phyloP scores from a whole-genome alignment of 345 rosid species.

The Turritis glabra region DNA sequence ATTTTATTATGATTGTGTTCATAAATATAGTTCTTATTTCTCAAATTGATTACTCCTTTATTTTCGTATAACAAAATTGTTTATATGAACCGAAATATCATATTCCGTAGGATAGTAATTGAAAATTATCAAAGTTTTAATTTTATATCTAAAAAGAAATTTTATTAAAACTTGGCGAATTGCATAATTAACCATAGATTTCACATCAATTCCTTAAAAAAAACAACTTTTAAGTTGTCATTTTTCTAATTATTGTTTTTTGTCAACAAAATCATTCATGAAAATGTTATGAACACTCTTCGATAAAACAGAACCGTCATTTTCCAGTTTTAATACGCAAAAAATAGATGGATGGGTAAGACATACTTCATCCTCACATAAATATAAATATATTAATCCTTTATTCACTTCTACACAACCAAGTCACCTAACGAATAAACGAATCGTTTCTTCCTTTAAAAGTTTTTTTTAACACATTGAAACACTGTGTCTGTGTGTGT shows the following conservation, averaged over 20 bases:
- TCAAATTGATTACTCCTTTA: not conserved
- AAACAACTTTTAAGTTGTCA: not conserved
- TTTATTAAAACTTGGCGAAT: not conserved
- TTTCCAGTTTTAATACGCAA: not conserved
- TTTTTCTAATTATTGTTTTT: not conserved
- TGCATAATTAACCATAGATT: too few species aligned
- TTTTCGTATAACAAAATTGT: not conserved
- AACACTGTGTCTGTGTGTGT: conserved; percentile 1
- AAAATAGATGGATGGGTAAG: not conserved
- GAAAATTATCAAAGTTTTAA: too few species aligned
- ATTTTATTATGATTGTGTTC: not conserved
- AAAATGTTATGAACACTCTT: not conserved
- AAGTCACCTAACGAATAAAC: conserved; percentile 34
- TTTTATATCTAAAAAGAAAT: too few species aligned
- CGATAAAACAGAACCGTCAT: not conserved
- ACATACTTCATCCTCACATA: conserved; percentile 10
- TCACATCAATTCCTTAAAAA: not conserved
- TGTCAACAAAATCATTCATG: not conserved
- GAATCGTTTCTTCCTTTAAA: conserved; percentile 22
- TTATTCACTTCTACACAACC: conserved; percentile 25
- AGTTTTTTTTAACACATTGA: conserved; percentile 10
- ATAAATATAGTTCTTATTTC: not conserved
- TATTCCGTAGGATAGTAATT: too few species aligned
- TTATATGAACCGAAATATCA: too few species aligned
- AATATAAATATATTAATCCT: not conserved